phyloP scores from a whole-genome alignment of 306 rosid species.

The Trifolium subterraneum region DNA sequence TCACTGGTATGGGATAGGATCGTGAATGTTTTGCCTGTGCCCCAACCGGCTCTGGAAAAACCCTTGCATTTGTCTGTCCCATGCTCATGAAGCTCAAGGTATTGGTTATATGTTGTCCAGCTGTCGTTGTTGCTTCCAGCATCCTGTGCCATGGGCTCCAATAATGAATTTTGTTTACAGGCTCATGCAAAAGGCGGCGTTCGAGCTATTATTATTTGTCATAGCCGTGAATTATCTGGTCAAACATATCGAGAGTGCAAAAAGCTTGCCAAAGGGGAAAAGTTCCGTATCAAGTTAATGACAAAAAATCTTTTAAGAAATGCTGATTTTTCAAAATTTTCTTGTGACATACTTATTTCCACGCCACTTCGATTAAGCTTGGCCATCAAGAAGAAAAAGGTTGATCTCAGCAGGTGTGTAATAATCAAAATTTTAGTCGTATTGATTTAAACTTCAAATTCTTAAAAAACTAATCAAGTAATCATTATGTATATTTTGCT shows the following conservation, averaged over 20 bases:
- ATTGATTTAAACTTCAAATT: constrained; percentile 16
- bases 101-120: constrained; percentile 36
- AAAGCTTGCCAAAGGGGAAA: constrained; percentile 73
- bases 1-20: constrained; percentile 49
- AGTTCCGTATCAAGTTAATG: constrained; percentile 71
- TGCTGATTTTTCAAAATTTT: constrained; percentile 70
- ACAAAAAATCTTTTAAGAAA: constrained; percentile 62
- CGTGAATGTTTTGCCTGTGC: constrained; percentile 99
- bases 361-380: constrained; percentile 80
- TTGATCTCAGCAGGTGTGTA: constrained; percentile 79
- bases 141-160: constrained; percentile 27
- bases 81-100: constrained; percentile 95
- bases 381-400: constrained; percentile 66
- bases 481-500: constrained; percentile 10
- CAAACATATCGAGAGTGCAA: constrained; percentile 93
- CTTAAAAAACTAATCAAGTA: constrained; percentile 19
- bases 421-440: constrained; percentile 29
- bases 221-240: constrained; percentile 82
- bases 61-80: constrained; percentile 88
- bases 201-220: constrained; percentile 88
- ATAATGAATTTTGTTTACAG: constrained; percentile 53
- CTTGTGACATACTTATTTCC: constrained; percentile 85
- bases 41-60: constrained; percentile 98
- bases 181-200: constrained; percentile 61
- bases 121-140: constrained; percentile 21